Base-by-base conservation (phyloP, 2,329 filamentous ascomycete species). In the Fusarium domesticum region DNA sequence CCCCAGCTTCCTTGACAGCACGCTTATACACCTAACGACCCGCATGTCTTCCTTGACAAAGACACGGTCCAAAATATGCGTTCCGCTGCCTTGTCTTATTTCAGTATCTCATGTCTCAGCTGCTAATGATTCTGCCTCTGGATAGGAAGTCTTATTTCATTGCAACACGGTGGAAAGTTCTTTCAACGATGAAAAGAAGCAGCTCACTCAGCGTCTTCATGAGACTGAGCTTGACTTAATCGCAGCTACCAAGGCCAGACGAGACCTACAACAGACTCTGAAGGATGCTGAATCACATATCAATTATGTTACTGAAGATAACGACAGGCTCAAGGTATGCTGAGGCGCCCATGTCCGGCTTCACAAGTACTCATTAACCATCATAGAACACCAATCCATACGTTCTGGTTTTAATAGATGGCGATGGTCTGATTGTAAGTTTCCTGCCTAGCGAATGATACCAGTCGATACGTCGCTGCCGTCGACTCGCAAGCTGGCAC, bases 371-470 rank as follows among this genome's bases (percentile, higher is more conserved):
- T 18, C 23, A 45, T 58, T 61, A 51, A 60, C 35, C 15, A 28
- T 31, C 7, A 37, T 55, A 81, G 75, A 73, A 70, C 46, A 70
- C 67, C 38, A 83, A 82, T 62, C 71, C 76, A 32, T 85, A 85
- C 61, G 70, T 83, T 56, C 64, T 79, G 51, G 72, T 83, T 31
- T 60, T 84, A 53, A 76, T 85, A 54, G 82, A 85, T 60, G 82
- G 81, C 30, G 76, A 85, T 61, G 78, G 79, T 35, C 70, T 83
- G 46, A 67, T 83, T 62, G 81, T 84, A 56, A 42, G 59, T 57
- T 39, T 17, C 17, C 30, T 39, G 34, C 43, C 33, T 41, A 17
- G 38, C 30, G 20, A 7, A 34, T 15, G 15, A 12, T 25, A 11
- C 3, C 19, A 15, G n/a, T 15, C n/a, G 14, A 17, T 14, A 14